phyloP scores from a whole-genome alignment of 2,329 filamentous ascomycete species.

The Pyrenophora graminea region DNA sequence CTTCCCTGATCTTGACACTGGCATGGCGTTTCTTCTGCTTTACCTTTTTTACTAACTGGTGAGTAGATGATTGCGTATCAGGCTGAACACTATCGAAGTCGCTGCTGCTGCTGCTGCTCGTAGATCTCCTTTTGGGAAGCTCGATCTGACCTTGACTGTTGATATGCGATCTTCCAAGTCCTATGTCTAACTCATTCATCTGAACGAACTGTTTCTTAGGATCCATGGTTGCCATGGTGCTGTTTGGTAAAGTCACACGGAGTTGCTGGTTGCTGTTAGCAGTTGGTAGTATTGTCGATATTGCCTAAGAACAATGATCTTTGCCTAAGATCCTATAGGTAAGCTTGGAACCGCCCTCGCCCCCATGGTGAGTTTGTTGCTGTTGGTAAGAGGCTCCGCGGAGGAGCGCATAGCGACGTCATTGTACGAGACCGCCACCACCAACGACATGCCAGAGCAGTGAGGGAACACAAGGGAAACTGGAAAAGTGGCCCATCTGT shows the following conservation, averaged over 20 bases:
- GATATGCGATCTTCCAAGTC: constrained; percentile 22
- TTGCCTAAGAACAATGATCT: too few relatives aligned
- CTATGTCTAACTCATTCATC: constrained; percentile 12
- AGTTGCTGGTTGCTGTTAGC: too few relatives aligned
- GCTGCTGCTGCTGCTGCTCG: constrained; percentile 21
- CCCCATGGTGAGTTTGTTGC: too few relatives aligned
- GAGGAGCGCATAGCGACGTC: too few relatives aligned
- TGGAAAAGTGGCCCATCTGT: too few relatives aligned
- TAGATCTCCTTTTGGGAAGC: constrained; percentile 2
- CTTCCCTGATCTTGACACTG: constrained; percentile 28
- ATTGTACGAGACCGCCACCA: too few relatives aligned
- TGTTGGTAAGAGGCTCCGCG: too few relatives aligned
- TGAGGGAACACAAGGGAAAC: not conserved
- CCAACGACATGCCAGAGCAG: not conserved
- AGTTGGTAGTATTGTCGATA: too few relatives aligned
- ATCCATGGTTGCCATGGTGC: constrained; percentile 18
- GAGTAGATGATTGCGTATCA: constrained; percentile 15
- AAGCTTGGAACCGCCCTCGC: too few relatives aligned
- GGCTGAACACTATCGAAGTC: constrained; percentile 23
- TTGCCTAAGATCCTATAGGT: too few relatives aligned
- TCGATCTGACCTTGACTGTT: constrained; percentile 15
- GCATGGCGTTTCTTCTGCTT: constrained; percentile 27
- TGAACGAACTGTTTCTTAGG: constrained; percentile 29
- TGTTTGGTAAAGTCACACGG: not conserved
- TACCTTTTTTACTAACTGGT: constrained; percentile 19